These are phyloP conservation scores for Phytophthora agathidicida DNA, from an alignment of 352 stramenopile genomes.

Conservation along the genomic window DNA sequence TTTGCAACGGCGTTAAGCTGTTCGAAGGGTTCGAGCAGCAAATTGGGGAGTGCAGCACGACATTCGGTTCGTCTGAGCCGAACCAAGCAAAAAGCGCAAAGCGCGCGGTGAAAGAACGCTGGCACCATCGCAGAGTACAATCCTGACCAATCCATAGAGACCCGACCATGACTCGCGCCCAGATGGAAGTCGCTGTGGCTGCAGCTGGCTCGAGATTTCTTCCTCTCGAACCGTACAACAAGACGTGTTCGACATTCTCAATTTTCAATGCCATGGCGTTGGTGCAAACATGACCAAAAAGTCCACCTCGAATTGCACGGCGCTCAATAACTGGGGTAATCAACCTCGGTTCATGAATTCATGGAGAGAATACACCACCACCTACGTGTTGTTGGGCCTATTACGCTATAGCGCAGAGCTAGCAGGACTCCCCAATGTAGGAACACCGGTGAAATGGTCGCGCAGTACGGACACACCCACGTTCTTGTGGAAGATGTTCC, in stretches of 20 bases:
- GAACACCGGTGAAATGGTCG: too few species aligned
- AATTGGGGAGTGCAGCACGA: conserved; percentile 23
- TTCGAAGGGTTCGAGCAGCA: conserved; percentile 20
- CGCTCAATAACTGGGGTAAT: conserved; percentile 1
- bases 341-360: too few species aligned
- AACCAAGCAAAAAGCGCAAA: conserved; percentile 8
- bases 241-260: background rate
- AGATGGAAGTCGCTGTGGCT: conserved; percentile 29
- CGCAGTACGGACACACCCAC: too few species aligned
- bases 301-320: background rate
- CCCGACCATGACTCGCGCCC: conserved; percentile 16
- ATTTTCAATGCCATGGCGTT: conserved; percentile 4
- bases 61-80: conserved; percentile 8
- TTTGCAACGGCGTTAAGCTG: background rate
- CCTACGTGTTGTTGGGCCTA: too few species aligned
- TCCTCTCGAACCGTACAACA: conserved; percentile 12
- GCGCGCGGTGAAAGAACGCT: conserved; percentile 15
- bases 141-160: conserved; percentile 29
- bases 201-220: conserved; percentile 16
- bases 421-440: too few species aligned
- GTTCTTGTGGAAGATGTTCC: too few species aligned
- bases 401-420: too few species aligned
- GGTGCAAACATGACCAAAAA: background rate
- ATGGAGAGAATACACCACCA: too few species aligned
- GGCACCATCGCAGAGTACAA: conserved; percentile 23